These are phyloP conservation scores for Dendrostoma leiphaemia DNA, from an alignment of 2,329 filamentous ascomycete genomes.

Conservation along the genomic window DNA sequence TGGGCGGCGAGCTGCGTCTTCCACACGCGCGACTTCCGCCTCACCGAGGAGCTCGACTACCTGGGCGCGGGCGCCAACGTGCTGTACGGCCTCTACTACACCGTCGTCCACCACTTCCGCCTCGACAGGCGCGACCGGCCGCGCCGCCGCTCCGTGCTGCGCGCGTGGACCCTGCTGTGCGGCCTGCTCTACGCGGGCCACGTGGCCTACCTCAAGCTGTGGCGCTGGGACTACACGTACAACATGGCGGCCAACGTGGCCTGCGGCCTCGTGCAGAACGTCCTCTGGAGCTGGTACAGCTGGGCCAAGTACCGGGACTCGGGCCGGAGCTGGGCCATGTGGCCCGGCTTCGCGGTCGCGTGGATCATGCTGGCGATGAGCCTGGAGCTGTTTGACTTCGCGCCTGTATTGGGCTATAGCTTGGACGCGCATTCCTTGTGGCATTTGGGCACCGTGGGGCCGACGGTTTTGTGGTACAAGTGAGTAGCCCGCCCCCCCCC, in stretches of 20 bases:
- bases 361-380: constrained; percentile 95
- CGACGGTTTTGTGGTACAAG: constrained; percentile 92
- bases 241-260: constrained; percentile 96
- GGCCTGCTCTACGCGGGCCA: constrained; percentile 69
- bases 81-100: constrained; percentile 87
- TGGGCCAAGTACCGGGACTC: constrained; percentile 69
- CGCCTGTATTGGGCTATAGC: constrained; percentile 70
- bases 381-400: constrained; percentile 90
- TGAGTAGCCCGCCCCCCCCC: constrained; percentile 49
- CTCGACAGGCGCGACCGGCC: constrained; percentile 62
- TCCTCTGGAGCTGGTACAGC: constrained; percentile 85
- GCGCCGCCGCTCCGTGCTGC: constrained; percentile 50
- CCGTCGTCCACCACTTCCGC: constrained; percentile 77
- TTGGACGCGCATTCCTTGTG: constrained; percentile 94
- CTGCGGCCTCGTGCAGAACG: constrained; percentile 75
- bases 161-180: constrained; percentile 76
- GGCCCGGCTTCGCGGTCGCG: constrained; percentile 86
- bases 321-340: constrained; percentile 75
- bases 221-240: constrained; percentile 93
- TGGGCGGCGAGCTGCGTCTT: constrained; percentile 92
- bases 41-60: constrained; percentile 95
- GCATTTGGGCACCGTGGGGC: constrained; percentile 90
- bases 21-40: constrained; percentile 80
- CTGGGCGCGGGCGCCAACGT: constrained; percentile 89
- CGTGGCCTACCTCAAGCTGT: constrained; percentile 79